Evolutionary conservation across 345 rosid genomes (phyloP).

Genomic region (Zanthoxylum bungeanum): DNA sequence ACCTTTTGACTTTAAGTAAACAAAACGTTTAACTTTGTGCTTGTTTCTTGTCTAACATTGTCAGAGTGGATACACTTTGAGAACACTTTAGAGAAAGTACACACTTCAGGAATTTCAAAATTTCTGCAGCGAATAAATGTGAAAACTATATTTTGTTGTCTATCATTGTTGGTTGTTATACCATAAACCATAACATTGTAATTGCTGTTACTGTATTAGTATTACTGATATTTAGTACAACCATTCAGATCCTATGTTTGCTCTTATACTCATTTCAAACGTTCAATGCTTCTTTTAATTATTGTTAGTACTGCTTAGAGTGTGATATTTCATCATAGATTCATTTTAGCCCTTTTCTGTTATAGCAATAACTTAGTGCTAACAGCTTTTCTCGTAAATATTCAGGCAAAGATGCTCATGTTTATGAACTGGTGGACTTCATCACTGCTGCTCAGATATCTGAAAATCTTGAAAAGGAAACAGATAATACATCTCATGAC

Average conservation of each 20-base stretch:
- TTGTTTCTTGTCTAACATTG: not conserved
- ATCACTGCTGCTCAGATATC: slow-evolving; percentile 82
- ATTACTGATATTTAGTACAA: not conserved
- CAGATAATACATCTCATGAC: slow-evolving; percentile 27
- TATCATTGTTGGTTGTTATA: not conserved
- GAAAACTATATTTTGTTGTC: not conserved
- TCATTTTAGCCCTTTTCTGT: not conserved
- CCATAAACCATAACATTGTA: not conserved
- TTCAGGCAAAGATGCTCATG: slow-evolving; percentile 56
- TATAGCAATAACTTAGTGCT: not conserved
- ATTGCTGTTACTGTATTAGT: not conserved
- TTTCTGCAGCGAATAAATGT: not conserved
- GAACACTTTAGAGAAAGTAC: not conserved
- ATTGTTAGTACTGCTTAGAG: not conserved
- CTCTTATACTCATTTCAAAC: not conserved
- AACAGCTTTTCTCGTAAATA: slow-evolving; percentile 12
- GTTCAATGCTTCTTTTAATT: not conserved
- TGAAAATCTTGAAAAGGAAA: slow-evolving; percentile 43
- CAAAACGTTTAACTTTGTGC: not conserved
- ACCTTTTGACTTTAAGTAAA: not conserved
- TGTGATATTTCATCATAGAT: not conserved
- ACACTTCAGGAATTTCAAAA: not conserved
- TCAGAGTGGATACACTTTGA: not conserved
- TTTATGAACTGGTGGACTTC: slow-evolving; percentile 77
- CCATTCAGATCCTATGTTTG: not conserved